phyloP scores from a whole-genome alignment of 768 basidiomycete species.

The Termitomyces sp. region DNA sequence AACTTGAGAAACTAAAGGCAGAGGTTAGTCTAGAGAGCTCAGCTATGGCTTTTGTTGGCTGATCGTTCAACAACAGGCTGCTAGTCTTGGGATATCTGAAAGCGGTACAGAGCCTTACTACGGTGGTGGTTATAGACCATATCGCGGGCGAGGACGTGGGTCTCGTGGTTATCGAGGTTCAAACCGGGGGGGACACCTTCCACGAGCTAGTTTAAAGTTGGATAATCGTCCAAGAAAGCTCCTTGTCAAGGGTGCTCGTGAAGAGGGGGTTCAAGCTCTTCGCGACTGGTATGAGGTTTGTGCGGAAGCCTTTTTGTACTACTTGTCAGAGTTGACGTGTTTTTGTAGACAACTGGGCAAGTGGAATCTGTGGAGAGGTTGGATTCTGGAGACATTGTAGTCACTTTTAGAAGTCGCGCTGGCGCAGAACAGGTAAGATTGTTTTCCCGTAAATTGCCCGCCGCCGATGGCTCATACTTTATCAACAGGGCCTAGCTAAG shows the following conservation, averaged over 20 bases:
- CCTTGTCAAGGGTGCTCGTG: conserved; percentile 59
- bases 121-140: conserved; percentile 50
- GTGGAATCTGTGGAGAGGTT: conserved; percentile 56
- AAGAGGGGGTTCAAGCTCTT: conserved; percentile 50
- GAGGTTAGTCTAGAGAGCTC: conserved; percentile 51
- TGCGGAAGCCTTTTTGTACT: not conserved
- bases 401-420: conserved; percentile 64
- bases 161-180: conserved; percentile 55
- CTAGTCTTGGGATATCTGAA: conserved; percentile 65
- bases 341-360: conserved; percentile 57
- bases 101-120: conserved; percentile 31
- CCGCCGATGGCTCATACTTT: conserved; percentile 6
- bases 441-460: not conserved
- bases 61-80: conserved; percentile 42
- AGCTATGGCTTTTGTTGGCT: not conserved
- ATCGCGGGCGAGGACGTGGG: conserved; percentile 64
- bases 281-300: conserved; percentile 81
- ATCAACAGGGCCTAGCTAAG: conserved; percentile 63
- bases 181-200: conserved; percentile 54
- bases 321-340: conserved; percentile 2
- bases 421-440: conserved; percentile 68
- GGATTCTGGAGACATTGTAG: conserved; percentile 55
- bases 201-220: conserved; percentile 76
- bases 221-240: conserved; percentile 86
- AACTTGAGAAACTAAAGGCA: conserved; percentile 70